Evolutionary conservation across 345 rosid species (phyloP).

Genomic region (Syzygium aqueum): DNA sequence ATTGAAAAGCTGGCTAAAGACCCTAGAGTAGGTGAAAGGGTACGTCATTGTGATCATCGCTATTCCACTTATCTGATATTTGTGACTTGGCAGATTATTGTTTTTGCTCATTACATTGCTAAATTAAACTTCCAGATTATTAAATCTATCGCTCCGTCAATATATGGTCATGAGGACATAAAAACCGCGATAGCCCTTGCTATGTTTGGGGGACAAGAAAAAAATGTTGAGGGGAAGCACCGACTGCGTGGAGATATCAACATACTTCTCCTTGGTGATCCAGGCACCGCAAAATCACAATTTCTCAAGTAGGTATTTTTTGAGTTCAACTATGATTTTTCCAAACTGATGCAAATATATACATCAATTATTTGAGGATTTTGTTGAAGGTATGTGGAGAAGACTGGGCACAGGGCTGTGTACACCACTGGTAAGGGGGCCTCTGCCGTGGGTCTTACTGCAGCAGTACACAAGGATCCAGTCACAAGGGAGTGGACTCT

Average conservation of each 20-base stretch:
- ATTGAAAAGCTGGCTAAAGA: slow-evolving; percentile 86
- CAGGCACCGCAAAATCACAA: slow-evolving; percentile 98
- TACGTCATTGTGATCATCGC: slow-evolving; percentile 15
- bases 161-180: slow-evolving; percentile 97
- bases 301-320: slow-evolving; percentile 67
- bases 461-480: slow-evolving; percentile 99
- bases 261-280: slow-evolving; percentile 90
- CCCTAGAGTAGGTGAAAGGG: slow-evolving; percentile 89
- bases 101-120: slow-evolving; percentile 1
- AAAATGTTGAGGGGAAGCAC: slow-evolving; percentile 89
- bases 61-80: not conserved
- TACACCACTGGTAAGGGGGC: slow-evolving; percentile 99
- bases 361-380: slow-evolving; percentile 6
- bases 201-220: slow-evolving; percentile 99
- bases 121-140: slow-evolving; percentile 45
- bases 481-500: slow-evolving; percentile 99
- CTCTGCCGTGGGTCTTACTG: slow-evolving; percentile 96
- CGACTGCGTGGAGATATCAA: slow-evolving; percentile 89
- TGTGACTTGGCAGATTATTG: not conserved
- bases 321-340: not conserved
- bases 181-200: slow-evolving; percentile 93
- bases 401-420: slow-evolving; percentile 98
- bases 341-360: not conserved
- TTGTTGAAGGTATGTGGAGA: slow-evolving; percentile 72
- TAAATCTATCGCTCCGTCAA: slow-evolving; percentile 95